Evolutionary conservation across 2,329 filamentous ascomycete genomes (phyloP), one percentile per base, ranked within the genome.

Genomic region (Hypoxylon sp.): DNA sequence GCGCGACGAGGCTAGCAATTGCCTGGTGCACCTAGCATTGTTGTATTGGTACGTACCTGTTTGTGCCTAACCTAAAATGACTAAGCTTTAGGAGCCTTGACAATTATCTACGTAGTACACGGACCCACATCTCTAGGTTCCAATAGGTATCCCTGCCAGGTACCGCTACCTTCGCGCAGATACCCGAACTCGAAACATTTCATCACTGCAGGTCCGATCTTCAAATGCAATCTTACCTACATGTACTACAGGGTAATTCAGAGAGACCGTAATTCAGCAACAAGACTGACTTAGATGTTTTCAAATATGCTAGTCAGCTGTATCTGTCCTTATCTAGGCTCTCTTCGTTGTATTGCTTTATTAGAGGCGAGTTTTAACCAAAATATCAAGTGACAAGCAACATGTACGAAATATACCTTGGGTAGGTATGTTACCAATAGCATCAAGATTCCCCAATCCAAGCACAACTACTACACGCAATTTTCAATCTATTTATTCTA

Each of bases 1-100:
- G 73, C 76, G 76, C 74, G 74, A 77, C 75, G 70, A 76, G 74
- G 75, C 74, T 76, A 55, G 62, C 35, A 64, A 10, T 31, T 31
- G 29, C 24, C 51, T 59, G 47, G 14, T 37, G 42, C 19, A 19
- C 57, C 54, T 6, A 22, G 52, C 54, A 31, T 37, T 44, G 48
- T 54, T 67, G 19, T 39, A 54, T 33, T 8, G 29, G 52, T 51
- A 55, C 31, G 26, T 64, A 53, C 19, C 33, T 31, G 13, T 44
- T 44, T 26, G 10, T 37, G 54, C 33, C 62, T 69, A 62, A 61
- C 61, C 53, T 58, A 54, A 61, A 60, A 61, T 59, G 47, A 31
- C n/a, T 60, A 65, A 65, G 60, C 60, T 60, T 14, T 26, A 31
- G 57, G 66, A 68, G 66, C 66, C 65, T 58, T 46, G 66, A 59